Evolutionary conservation across 805 yeast genomes (phyloP).

Genomic region (Yamadazyma kitorensis): DNA sequence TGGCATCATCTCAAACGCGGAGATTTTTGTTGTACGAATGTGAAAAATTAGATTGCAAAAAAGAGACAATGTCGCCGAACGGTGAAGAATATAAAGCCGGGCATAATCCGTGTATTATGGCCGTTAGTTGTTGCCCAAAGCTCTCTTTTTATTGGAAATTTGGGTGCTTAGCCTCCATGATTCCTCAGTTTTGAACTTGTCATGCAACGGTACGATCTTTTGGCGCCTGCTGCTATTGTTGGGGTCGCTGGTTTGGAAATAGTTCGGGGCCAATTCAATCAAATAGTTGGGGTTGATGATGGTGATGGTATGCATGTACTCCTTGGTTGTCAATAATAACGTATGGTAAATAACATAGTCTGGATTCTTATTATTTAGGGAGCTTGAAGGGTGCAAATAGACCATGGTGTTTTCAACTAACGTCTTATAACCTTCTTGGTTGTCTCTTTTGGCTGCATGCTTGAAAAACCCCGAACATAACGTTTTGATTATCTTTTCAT

Average conservation of each 20-base stretch:
- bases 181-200: conserved; percentile 57
- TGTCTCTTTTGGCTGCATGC: conserved; percentile 62
- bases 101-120: no score
- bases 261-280: conserved; percentile 64
- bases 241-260: conserved; percentile 63
- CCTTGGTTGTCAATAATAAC: conserved; percentile 76
- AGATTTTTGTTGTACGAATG: no score
- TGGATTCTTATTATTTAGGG: conserved; percentile 59
- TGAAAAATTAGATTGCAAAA: conserved; percentile 1
- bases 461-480: conserved; percentile 67
- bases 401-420: conserved; percentile 71
- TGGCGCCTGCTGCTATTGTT: conserved; percentile 51
- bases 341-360: conserved; percentile 84
- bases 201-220: conserved; percentile 71
- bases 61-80: no score
- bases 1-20: no score
- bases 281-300: conserved; percentile 84
- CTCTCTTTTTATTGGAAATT: conserved; percentile 19
- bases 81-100: no score
- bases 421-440: conserved; percentile 53
- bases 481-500: conserved; percentile 58
- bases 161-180: conserved; percentile 72
- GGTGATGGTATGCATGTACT: conserved; percentile 88
- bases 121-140: conserved; percentile 11
- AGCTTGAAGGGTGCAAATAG: conserved; percentile 82